Conservation (phyloP, 148 eudicot species). For the Amaranthus palmeri region DNA sequence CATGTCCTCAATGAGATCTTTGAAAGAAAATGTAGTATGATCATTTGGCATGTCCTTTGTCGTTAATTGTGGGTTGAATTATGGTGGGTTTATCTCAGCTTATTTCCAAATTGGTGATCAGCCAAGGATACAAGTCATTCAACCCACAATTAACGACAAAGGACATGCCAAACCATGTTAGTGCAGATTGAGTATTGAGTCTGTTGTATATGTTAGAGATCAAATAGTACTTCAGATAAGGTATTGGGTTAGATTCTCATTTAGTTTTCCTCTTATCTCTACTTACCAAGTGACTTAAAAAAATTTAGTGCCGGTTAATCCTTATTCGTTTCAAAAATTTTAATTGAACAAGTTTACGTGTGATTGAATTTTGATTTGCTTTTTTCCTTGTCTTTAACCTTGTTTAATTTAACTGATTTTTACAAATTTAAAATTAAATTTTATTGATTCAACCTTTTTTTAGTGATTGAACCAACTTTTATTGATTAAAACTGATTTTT, state of each 20-base stretch:
- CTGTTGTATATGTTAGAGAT: no score
- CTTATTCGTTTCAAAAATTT: background rate
- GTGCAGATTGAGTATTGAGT: no score
- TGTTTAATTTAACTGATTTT: no score
- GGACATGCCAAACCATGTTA: no score
- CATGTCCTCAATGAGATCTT: slow-evolving; percentile 1
- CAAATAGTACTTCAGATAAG: no score
- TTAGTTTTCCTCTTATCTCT: no score
- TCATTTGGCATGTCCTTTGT: background rate
- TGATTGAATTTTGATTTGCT: background rate
- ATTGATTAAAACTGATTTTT: no score
- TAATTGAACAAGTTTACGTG: background rate
- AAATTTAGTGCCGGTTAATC: background rate
- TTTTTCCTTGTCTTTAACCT: background rate
- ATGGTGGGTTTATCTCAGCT: background rate
- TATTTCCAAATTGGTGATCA: slow-evolving; percentile 17
- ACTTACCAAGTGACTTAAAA: background rate
- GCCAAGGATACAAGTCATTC: background rate
- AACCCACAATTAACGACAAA: no score
- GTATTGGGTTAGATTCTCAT: no score
- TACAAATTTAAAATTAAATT: no score
- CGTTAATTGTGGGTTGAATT: background rate
- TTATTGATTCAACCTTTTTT: no score
- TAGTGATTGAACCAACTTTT: no score
- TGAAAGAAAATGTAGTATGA: background rate